Conservation (phyloP, 306 rosid genomes). For the Alnus rubra region DNA sequence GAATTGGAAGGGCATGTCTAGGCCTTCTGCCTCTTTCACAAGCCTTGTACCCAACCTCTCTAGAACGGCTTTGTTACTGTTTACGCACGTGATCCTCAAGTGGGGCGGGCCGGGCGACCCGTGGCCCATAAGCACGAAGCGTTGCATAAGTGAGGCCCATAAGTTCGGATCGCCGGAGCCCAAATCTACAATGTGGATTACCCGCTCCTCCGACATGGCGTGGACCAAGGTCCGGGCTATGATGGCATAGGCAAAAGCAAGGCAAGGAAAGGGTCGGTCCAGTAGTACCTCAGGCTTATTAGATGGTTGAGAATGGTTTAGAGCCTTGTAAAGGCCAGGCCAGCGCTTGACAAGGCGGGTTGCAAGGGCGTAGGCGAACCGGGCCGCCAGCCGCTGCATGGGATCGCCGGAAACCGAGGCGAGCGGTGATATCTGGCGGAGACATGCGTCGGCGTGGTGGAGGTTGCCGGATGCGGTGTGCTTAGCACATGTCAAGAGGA, state of each 20-base stretch:
- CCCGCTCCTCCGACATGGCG: not conserved
- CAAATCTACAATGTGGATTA: slow-evolving; percentile 21
- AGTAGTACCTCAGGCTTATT: not conserved
- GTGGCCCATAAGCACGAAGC: not conserved
- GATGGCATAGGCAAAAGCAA: slow-evolving; percentile 16
- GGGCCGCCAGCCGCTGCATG: slow-evolving; percentile 29
- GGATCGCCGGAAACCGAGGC: slow-evolving; percentile 27
- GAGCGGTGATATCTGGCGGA: slow-evolving; percentile 28
- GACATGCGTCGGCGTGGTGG: slow-evolving; percentile 28
- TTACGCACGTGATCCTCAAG: slow-evolving; percentile 25
- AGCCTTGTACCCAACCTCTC: slow-evolving; percentile 19
- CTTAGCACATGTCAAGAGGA: slow-evolving; percentile 27
- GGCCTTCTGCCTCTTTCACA: slow-evolving; percentile 8
- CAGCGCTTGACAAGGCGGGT: slow-evolving; percentile 18
- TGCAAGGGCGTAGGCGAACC: slow-evolving; percentile 24
- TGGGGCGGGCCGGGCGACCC: slow-evolving; percentile 8
- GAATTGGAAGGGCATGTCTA: slow-evolving; percentile 14
- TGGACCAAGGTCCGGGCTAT: slow-evolving; percentile 14
- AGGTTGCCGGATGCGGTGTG: slow-evolving; percentile 27
- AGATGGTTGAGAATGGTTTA: not conserved
- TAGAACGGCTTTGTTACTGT: not conserved
- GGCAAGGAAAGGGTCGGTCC: slow-evolving; percentile 17
- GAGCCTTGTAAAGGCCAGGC: slow-evolving; percentile 21
- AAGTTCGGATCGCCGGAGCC: slow-evolving; percentile 14
- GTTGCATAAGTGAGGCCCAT: slow-evolving; percentile 14